Evolutionary conservation across 495 filamentous ascomycete genomes (phyloP).

Genomic region (Rostrohypoxylon terebratum): DNA sequence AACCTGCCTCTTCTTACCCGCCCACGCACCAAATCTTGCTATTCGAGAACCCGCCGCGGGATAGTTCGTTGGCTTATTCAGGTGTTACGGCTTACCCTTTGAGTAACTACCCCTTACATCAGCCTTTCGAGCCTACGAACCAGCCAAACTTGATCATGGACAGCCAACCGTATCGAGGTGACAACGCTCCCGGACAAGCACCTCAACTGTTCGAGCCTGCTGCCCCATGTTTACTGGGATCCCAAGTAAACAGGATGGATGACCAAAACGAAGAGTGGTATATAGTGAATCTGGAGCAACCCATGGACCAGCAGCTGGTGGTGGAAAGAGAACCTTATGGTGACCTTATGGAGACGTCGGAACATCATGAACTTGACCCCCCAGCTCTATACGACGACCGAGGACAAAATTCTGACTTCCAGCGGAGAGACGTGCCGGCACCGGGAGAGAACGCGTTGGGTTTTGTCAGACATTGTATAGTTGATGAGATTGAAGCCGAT

Average conservation of each 20-base stretch:
- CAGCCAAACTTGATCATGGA: conserved; percentile 16
- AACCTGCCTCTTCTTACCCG: conserved; percentile 11
- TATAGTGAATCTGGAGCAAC: background rate
- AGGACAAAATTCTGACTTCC: background rate
- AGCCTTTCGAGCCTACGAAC: background rate
- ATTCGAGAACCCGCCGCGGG: background rate
- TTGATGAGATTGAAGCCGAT: conserved; percentile 14
- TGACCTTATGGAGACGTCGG: background rate
- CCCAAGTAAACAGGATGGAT: background rate
- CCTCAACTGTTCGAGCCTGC: background rate
- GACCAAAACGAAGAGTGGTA: conserved; percentile 11
- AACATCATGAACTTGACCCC: background rate
- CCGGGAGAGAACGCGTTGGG: background rate
- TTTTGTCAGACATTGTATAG: background rate
- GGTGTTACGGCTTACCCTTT: conserved; percentile 1
- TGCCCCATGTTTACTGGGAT: background rate
- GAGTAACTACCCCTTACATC: background rate
- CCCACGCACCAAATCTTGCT: conserved; percentile 2
- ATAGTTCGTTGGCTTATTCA: background rate
- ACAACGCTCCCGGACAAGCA: background rate
- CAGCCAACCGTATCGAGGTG: background rate
- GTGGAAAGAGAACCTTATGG: background rate
- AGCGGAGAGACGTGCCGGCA: background rate
- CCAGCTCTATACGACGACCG: background rate
- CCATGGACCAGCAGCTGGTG: background rate